phyloP scores from a whole-genome alignment of 768 basidiomycete genomes.

The Sutorius australiensis region DNA sequence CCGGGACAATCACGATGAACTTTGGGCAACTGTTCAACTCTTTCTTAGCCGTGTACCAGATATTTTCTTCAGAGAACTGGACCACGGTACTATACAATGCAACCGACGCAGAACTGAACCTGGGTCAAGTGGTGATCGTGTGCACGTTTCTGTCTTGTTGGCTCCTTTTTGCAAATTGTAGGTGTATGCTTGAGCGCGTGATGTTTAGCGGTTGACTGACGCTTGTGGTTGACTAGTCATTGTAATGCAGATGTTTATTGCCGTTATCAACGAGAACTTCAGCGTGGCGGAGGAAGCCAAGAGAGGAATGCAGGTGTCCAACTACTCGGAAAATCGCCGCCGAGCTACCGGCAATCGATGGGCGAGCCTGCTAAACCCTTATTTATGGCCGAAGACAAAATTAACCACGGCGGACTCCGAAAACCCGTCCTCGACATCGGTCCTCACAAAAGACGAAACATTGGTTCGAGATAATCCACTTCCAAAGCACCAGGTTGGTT shows the following conservation, averaged over 20 bases:
- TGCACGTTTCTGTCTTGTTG: slow-evolving; percentile 74
- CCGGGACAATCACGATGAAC: slow-evolving; percentile 50
- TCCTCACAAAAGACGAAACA: slow-evolving; percentile 76
- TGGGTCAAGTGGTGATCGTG: slow-evolving; percentile 67
- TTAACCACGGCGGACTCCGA: slow-evolving; percentile 71
- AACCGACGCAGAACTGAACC: slow-evolving; percentile 53
- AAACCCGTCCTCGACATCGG: slow-evolving; percentile 65
- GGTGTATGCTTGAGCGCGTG: slow-evolving; percentile 25
- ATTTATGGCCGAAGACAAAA: slow-evolving; percentile 74
- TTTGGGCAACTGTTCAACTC: slow-evolving; percentile 82
- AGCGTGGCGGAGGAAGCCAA: slow-evolving; percentile 89
- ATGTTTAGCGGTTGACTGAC: background rate
- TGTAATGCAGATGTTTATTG: slow-evolving; percentile 93
- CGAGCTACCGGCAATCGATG: slow-evolving; percentile 49
- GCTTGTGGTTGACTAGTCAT: slow-evolving; percentile 55
- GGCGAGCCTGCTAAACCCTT: slow-evolving; percentile 79
- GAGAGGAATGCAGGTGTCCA: slow-evolving; percentile 71
- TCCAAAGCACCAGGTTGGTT: slow-evolving; percentile 36
- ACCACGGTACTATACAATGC: slow-evolving; percentile 66
- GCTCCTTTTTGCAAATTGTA: slow-evolving; percentile 92
- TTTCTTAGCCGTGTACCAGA: slow-evolving; percentile 83
- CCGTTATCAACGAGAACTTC: slow-evolving; percentile 96
- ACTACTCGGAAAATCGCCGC: slow-evolving; percentile 60
- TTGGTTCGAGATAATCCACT: slow-evolving; percentile 58
- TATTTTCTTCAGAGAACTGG: slow-evolving; percentile 96